Conservation (phyloP, 192 early-diverging fungal genomes). For the Rhizophagus prolifer region DNA sequence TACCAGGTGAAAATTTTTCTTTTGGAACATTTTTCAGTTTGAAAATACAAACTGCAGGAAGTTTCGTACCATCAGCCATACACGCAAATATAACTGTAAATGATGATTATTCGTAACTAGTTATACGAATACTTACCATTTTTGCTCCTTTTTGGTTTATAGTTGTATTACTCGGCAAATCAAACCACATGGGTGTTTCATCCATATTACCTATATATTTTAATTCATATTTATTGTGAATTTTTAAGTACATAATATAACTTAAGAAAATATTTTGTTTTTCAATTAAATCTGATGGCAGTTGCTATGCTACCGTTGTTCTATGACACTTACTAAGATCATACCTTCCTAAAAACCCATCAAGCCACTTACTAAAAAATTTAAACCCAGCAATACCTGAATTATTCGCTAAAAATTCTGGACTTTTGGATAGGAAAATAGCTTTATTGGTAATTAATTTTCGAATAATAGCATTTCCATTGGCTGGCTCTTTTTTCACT, state of each 20-base stretch:
- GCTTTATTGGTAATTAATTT: neutral
- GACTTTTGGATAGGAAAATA: neutral
- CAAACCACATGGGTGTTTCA: slow-evolving; percentile 8
- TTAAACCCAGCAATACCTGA: neutral
- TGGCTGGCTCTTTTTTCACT: too few relatives aligned
- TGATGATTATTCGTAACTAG: too few relatives aligned
- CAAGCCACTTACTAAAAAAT: neutral
- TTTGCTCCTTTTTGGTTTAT: neutral
- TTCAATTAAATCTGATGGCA: slow-evolving; percentile 2
- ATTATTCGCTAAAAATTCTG: neutral
- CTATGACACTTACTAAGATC: too few relatives aligned
- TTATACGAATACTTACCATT: neutral
- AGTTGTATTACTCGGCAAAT: neutral
- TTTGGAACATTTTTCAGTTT: neutral
- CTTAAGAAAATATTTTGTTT: slow-evolving; percentile 7
- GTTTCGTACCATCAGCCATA: neutral
- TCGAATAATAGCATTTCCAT: neutral
- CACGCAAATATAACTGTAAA: too few relatives aligned
- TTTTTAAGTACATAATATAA: neutral
- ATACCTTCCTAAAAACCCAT: neutral
- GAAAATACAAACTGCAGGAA: neutral
- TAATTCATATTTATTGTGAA: slow-evolving; percentile 16
- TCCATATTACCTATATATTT: slow-evolving; percentile 21
- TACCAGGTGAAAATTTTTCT: neutral
- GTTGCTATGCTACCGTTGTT: slow-evolving; percentile 12